Evolutionary conservation across 2,329 filamentous ascomycete species (phyloP), one percentile per base, ranked within the genome.

Genomic region (Alternaria rosae): DNA sequence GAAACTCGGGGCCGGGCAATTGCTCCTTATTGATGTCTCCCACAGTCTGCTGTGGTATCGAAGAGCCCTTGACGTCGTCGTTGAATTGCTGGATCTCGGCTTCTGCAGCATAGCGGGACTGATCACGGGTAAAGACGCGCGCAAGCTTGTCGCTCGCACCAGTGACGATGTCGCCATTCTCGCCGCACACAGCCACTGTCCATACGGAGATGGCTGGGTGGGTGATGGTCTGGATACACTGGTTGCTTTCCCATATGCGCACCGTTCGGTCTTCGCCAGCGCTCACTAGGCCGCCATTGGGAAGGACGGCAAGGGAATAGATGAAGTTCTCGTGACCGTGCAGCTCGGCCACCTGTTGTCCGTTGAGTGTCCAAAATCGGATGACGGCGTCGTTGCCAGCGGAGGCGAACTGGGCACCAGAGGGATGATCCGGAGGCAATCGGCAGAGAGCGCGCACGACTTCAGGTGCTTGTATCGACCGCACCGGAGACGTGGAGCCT

Each of bases 141-240:
- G 93, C 89, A 45, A 94, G 83, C 58, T 92, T 89, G 75, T 99
- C 95, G 77, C 94, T 99, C 26, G 94, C 90, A 30, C 94, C 95
- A 3, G 92, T 92, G n/a, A 93, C 92, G 63, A 99, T 94, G 72
- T 99, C 96, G 21, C 95, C 94, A 50, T 88, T 96, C 65, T 92
- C 88, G 1, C 85, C 76, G 74, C 92, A 95, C 11, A 88, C 91
- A n/a, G 93, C 92, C 17, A 99, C 93, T 13, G 88, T 86, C 95
- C 95, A 99, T 6, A 99, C 94, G 0, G 94, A 98, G 57, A 98
- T 96, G 10, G 95, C 95, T 11, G 95, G 95, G 73, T 97, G 93
- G 1, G 94, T 97, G 67, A 99, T 98, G 41, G 94, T 97, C 79
- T 99, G 95, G 47, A 97, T 82, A 76, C 94, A 98, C 59, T 93